phyloP scores from a whole-genome alignment of 352 stramenopile genomes.

The Pythium insidiosum region DNA sequence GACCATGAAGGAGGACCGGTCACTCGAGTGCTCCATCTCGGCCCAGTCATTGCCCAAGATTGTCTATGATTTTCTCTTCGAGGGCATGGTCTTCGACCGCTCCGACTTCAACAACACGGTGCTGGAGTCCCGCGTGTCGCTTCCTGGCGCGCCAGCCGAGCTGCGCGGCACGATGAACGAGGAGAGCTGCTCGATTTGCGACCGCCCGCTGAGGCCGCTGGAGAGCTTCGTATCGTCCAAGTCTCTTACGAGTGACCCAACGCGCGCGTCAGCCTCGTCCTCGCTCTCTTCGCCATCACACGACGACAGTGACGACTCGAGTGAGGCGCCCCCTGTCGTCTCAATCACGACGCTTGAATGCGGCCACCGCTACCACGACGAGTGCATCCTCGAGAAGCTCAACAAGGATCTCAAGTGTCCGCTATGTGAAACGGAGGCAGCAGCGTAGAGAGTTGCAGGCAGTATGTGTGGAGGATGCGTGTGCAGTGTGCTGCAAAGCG shows the following conservation, averaged over 20 bases:
- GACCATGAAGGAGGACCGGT: constrained; percentile 55
- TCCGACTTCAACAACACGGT: constrained; percentile 50
- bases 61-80: constrained; percentile 74
- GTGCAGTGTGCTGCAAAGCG: too few species aligned
- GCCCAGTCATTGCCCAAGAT: constrained; percentile 51
- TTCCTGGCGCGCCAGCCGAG: constrained; percentile 11
- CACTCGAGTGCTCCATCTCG: constrained; percentile 48
- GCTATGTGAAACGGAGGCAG: constrained; percentile 21
- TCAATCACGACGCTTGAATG: constrained; percentile 72
- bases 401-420: constrained; percentile 67
- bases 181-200: constrained; percentile 58
- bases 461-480: too few species aligned
- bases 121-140: constrained; percentile 45
- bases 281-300: constrained; percentile 1
- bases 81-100: constrained; percentile 75
- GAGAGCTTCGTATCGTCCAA: constrained; percentile 22
- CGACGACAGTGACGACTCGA: constrained; percentile 20
- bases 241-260: constrained; percentile 19
- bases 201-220: constrained; percentile 12
- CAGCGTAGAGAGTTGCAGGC: background rate
- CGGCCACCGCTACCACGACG: constrained; percentile 80
- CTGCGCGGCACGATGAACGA: constrained; percentile 4
- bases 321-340: constrained; percentile 14
- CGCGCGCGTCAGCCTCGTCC: constrained; percentile 10
- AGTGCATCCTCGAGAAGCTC: constrained; percentile 80